A percentile compares a stretch with the other conserved stretches of the same genome.
These are phyloP conservation scores for Citrus unshiu DNA, from an alignment of 345 rosid species.

Conservation along the genomic window DNA sequence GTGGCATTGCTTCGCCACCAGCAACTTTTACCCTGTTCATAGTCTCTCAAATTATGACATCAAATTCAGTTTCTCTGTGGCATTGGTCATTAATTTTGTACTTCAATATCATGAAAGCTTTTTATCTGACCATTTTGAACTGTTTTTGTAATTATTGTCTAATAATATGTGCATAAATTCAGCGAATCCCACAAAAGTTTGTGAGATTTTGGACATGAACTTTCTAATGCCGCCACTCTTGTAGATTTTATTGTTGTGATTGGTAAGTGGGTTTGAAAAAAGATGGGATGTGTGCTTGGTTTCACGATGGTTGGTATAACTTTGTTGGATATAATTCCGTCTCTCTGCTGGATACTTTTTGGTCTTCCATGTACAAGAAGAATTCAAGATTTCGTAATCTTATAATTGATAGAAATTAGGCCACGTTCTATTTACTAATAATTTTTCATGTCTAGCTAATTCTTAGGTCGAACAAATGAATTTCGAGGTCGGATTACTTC, in stretches of 20 bases:
- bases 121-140: not conserved
- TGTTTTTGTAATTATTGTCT: not conserved
- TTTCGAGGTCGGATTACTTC: too few species aligned
- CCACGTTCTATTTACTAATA: too few species aligned
- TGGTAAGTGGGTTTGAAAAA: conserved; percentile 34
- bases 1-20: too few species aligned
- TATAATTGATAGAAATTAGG: conserved; percentile 13
- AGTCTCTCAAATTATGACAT: not conserved
- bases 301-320: conserved; percentile 38
- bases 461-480: not conserved
- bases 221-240: conserved; percentile 25
- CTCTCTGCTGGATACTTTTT: conserved; percentile 21
- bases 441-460: too few species aligned
- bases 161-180: not conserved
- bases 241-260: conserved; percentile 22
- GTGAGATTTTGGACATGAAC: conserved; percentile 28
- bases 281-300: conserved; percentile 23
- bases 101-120: not conserved
- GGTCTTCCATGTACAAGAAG: conserved; percentile 35
- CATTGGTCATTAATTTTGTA: not conserved
- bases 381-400: conserved; percentile 23
- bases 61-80: not conserved
- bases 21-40: too few species aligned
- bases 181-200: conserved; percentile 36
- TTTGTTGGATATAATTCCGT: conserved; percentile 30